These are phyloP conservation scores for Hyaloscypha bicolor DNA, from an alignment of 495 filamentous ascomycete genomes.

Conservation along the genomic window DNA sequence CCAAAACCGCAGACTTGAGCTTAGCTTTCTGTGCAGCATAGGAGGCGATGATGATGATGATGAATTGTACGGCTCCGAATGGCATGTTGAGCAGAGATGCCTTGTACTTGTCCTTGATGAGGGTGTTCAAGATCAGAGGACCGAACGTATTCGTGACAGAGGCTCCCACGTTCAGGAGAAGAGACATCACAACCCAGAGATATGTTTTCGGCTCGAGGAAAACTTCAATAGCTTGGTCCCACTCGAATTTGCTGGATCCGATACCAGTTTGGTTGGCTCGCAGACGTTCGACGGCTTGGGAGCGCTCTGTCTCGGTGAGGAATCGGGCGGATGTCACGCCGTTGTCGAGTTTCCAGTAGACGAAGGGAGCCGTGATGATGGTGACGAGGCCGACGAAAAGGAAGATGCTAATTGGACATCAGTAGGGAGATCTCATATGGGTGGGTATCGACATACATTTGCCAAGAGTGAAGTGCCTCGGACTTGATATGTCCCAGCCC, in stretches of 20 bases:
- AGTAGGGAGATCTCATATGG: neutral
- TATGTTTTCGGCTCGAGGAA: constrained; percentile 51
- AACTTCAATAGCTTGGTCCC: constrained; percentile 44
- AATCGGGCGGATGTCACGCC: constrained; percentile 55
- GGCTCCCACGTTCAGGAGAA: constrained; percentile 64
- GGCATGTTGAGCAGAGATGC: constrained; percentile 68
- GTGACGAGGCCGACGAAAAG: constrained; percentile 61
- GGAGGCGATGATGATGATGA: constrained; percentile 57
- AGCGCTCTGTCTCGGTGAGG: constrained; percentile 50
- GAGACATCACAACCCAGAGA: constrained; percentile 49
- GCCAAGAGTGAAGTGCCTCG: constrained; percentile 56
- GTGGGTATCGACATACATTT: constrained; percentile 49
- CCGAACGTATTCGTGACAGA: constrained; percentile 62
- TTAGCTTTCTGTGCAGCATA: constrained; percentile 52
- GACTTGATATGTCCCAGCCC: constrained; percentile 60
- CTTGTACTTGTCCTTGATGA: constrained; percentile 58
- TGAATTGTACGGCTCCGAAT: constrained; percentile 58
- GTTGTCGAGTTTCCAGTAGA: constrained; percentile 55
- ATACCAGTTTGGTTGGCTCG: constrained; percentile 60
- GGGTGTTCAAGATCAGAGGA: constrained; percentile 60
- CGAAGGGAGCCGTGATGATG: constrained; percentile 49
- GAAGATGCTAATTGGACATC: constrained; percentile 59
- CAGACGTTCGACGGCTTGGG: constrained; percentile 46
- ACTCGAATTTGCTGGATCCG: constrained; percentile 54
- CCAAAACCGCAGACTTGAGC: constrained; percentile 52